Percentiles rank a stretch among this genome's conserved stretches.
These are phyloP conservation scores for Fusarium dlaminii DNA, from an alignment of 2,329 filamentous ascomycete genomes.

Conservation along the genomic window DNA sequence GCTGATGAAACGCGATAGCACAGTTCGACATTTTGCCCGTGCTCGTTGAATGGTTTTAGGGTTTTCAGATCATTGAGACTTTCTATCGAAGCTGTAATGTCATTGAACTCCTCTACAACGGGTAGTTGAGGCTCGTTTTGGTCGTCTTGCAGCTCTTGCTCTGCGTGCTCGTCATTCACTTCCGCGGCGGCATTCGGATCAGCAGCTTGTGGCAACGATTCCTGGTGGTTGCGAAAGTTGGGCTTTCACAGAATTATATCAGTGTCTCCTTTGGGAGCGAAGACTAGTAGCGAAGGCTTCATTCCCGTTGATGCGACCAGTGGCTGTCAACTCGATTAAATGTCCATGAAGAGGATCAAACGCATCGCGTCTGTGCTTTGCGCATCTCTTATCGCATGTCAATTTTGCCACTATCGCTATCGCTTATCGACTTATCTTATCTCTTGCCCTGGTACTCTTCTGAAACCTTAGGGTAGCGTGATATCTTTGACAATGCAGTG, in stretches of 20 bases:
- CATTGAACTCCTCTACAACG: rapidly evolving
- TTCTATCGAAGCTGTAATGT: rapidly evolving
- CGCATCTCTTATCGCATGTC: background rate
- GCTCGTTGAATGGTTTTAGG: rapidly evolving
- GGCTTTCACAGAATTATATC: background rate
- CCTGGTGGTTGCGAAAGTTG: background rate
- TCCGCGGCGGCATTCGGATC: rapidly evolving
- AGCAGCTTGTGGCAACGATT: rapidly evolving
- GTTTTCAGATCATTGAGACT: background rate
- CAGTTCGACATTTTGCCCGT: background rate
- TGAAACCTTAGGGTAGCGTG: background rate
- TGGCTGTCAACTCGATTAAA: background rate
- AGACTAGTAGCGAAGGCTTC: background rate
- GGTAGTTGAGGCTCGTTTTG: background rate
- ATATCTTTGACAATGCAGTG: no score
- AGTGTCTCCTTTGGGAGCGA: background rate
- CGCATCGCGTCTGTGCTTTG: background rate
- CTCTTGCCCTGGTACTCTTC: background rate
- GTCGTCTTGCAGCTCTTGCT: no score
- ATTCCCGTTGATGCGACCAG: background rate
- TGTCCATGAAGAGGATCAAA: background rate
- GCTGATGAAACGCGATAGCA: background rate
- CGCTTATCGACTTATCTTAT: background rate
- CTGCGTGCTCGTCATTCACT: no score
- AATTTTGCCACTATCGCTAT: background rate